Evolutionary conservation across 2,329 filamentous ascomycete genomes (phyloP), one percentile per base, ranked within the genome.

Genomic region (Colletotrichum cuscutae): DNA sequence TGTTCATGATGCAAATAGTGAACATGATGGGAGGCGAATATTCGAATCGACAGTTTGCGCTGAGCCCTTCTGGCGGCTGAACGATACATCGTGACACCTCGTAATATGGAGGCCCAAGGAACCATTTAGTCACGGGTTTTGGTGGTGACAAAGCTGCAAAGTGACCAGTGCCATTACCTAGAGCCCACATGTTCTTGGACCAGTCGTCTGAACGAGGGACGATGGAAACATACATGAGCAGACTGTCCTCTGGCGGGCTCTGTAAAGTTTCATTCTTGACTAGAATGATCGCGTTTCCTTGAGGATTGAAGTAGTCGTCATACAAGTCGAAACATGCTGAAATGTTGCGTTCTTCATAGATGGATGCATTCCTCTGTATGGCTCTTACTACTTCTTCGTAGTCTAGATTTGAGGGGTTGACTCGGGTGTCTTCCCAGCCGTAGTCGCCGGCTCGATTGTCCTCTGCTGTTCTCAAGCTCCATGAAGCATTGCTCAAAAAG

Each of bases 141-240:
- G 46, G 28, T 8, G 65, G 65, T 3, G 46, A 62, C 15, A 15
- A 26, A n/a, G 65, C 65, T 4, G 35, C 22, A 8, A 68, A 68
- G 15, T 15, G 12, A 8, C 57, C 57, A 8, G 42, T 68, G 3
- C 65, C 57, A 13, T 68, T 68, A 4, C 65, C 57, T 4, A 68
- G 24, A 37, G 65, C 65, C 57, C 57, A 68, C 57, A 68, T 68
- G 57, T 68, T 68, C 30, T 68, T 68, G 1, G 26, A 42, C 65
- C 57, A 68, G 9, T 68, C 46, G 12, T 68, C 65, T 1, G 28
- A 54, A 2, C 65, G 65, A 35, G 65, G 65, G 4, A 68, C 57
- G 13, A 68, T 42, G n/a, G 65, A 68, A 13, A 68, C 65, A n/a
- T 62, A 68, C 46, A 68, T 54, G 8, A 68, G 15, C 9, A 68